A percentile compares a stretch with the other conserved stretches of the same genome.
phyloP scores from a whole-genome alignment of 352 stramenopile genomes.

The Plasmopara halstedii region DNA sequence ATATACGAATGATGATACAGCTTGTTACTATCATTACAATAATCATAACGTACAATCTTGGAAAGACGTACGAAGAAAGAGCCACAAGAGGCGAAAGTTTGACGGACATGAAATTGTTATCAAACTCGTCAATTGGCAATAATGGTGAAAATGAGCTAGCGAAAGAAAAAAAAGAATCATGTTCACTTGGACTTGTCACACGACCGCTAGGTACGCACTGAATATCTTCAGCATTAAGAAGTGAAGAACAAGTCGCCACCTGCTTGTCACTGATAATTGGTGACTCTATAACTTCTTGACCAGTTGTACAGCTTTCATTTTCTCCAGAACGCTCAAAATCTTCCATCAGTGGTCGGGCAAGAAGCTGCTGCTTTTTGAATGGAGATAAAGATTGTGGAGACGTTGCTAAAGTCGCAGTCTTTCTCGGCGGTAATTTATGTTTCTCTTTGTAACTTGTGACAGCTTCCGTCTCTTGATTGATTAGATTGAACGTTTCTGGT shows the following conservation, averaged over 20 bases:
- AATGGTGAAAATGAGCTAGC: slow-evolving; percentile 69
- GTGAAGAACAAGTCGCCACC: slow-evolving; percentile 4
- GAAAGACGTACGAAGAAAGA: slow-evolving; percentile 43
- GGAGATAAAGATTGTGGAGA: slow-evolving; percentile 22
- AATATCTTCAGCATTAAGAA: slow-evolving; percentile 21
- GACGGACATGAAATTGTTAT: slow-evolving; percentile 51
- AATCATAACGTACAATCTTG: slow-evolving; percentile 49
- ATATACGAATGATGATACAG: neutral
- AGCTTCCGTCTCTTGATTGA: slow-evolving; percentile 14
- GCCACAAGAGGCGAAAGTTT: slow-evolving; percentile 54
- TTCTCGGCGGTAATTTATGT: slow-evolving; percentile 1
- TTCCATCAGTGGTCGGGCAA: slow-evolving; percentile 28
- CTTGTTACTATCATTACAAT: neutral
- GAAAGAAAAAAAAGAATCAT: slow-evolving; percentile 79
- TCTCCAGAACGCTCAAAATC: slow-evolving; percentile 29
- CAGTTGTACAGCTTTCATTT: slow-evolving; percentile 4
- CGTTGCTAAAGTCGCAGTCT: slow-evolving; percentile 3
- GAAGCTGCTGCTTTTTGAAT: slow-evolving; percentile 17
- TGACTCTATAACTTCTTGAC: slow-evolving; percentile 8
- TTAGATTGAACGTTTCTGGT: slow-evolving; percentile 14
- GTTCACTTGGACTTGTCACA: slow-evolving; percentile 31
- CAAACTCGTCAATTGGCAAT: slow-evolving; percentile 44
- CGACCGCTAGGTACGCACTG: slow-evolving; percentile 33
- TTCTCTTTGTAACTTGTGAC: neutral
- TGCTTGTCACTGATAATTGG: neutral